Conservation (phyloP, 257 asterid genomes). For the Capsicum pubescens region DNA sequence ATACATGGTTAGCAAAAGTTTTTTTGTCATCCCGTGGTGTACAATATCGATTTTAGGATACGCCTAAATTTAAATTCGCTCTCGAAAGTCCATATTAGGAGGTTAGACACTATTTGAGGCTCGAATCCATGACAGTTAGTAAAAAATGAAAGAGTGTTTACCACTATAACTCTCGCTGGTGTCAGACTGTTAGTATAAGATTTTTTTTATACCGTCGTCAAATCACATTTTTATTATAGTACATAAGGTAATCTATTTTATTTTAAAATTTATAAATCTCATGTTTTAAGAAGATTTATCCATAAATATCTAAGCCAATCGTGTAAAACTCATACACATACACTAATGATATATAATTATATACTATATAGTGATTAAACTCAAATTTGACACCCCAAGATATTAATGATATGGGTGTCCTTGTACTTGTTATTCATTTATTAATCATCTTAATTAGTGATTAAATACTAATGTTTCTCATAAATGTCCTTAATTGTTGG, state of each 20-base stretch:
- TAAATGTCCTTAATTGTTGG: background rate
- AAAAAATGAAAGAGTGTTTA: too few relatives aligned
- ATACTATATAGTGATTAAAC: background rate
- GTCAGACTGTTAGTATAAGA: background rate
- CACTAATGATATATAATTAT: too few relatives aligned
- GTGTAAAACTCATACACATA: too few relatives aligned
- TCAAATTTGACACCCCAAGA: background rate
- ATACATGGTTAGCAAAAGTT: too few relatives aligned
- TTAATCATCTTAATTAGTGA: background rate
- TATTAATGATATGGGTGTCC: background rate
- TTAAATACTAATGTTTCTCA: background rate
- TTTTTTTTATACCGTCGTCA: background rate
- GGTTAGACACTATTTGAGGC: too few relatives aligned
- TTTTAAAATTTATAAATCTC: background rate
- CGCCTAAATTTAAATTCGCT: too few relatives aligned
- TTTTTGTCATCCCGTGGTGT: too few relatives aligned
- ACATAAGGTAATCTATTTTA: background rate
- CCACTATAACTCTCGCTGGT: too few relatives aligned
- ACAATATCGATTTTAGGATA: too few relatives aligned
- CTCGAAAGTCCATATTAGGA: too few relatives aligned
- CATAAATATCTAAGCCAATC: background rate
- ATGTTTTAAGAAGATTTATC: background rate
- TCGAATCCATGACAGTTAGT: too few relatives aligned
- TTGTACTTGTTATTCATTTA: slow-evolving; percentile 13
- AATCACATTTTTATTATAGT: background rate